Evolutionary conservation across 805 yeast genomes (phyloP), one percentile per base, ranked within the genome.

Genomic region (Millerozyma miso): DNA sequence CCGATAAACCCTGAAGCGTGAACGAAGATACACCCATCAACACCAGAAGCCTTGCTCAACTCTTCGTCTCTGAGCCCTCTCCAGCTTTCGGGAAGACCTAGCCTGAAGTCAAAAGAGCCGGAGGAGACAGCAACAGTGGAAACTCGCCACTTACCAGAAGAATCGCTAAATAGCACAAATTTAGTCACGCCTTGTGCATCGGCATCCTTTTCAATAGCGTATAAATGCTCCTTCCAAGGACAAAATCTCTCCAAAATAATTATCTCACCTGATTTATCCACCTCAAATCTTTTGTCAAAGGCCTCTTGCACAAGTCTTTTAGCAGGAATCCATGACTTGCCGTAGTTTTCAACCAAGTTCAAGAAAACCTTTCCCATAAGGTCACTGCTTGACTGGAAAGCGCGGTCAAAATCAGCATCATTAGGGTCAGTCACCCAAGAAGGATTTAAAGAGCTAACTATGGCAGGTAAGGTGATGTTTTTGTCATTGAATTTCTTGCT

Each of bases 1-100:
- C 99, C 99, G 56, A 93, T 93, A 66, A 93, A 93, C 0, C 99
- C 98, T 34, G 96, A 87, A 35, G 98, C 97, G 55, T 93, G 99
- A 44, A 93, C 81, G 59, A 93, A 93, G 16, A 90, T 80, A 60
- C 97, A 87, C 6, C 87, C 96, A 26, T 79, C 81, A 42, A 93
- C 78, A n/a, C 95, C 97, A 31, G 88, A 71, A 51, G 76, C 68
- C 50, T 80, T 71, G 51, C 85, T 78, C 52, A 93, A 74, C 33
- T 73, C 85, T 23, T 86, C 91, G 60, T 93, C 99, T 60, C 99
- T 81, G 37, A 90, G 69, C n/a, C 99, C 99, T 71, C 99, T 80
- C 88, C 96, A 86, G 15, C 80, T 76, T 62, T 86, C 93, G 12
- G 97, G 97, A 45, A 93, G 74, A 23, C 96, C 85, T 63, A 79